These are phyloP conservation scores for Xylaria polymorpha DNA, from an alignment of 2,329 filamentous ascomycete species.

Conservation along the genomic window DNA sequence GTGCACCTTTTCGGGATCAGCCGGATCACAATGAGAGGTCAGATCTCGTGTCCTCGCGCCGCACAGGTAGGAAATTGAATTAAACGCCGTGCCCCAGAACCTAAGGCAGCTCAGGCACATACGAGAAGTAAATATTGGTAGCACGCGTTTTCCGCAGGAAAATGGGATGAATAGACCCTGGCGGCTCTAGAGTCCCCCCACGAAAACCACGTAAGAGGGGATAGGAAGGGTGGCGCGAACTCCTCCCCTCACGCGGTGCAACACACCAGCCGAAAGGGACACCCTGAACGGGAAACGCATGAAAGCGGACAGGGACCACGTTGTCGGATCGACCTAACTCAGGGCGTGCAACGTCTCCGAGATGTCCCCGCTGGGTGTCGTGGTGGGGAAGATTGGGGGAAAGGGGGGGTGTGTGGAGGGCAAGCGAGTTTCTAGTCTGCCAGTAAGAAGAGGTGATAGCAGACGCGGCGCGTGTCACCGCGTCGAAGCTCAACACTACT, in stretches of 20 bases:
- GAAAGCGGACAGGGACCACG: conserved; percentile 37
- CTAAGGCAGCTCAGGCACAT: conserved; percentile 7
- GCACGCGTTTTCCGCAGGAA: conserved; percentile 17
- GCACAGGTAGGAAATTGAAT: conserved; percentile 23
- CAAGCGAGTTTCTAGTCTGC: conserved; percentile 3
- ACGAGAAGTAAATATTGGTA: conserved; percentile 24
- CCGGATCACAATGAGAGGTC: neutral
- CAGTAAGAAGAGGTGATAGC: conserved; percentile 19
- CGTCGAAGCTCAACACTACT: conserved; percentile 5
- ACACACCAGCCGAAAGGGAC: conserved; percentile 23
- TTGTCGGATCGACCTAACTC: conserved; percentile 35
- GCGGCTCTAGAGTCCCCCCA: conserved; percentile 11
- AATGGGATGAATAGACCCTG: neutral
- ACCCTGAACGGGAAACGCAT: conserved; percentile 34
- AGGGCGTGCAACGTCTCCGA: conserved; percentile 36
- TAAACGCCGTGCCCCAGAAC: conserved; percentile 23
- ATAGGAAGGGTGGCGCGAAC: conserved; percentile 35
- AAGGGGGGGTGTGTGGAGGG: neutral
- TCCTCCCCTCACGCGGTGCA: conserved; percentile 36
- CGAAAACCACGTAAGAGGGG: neutral
- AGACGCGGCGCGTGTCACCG: conserved; percentile 24
- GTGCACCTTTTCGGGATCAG: conserved; percentile 4
- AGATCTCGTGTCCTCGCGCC: conserved; percentile 27
- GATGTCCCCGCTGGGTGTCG: conserved; percentile 24
- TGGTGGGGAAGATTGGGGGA: neutral